Evolutionary conservation across 2,329 filamentous ascomycete genomes (phyloP), one percentile per base, ranked within the genome.

Genomic region (Bipolaris zeicola): DNA sequence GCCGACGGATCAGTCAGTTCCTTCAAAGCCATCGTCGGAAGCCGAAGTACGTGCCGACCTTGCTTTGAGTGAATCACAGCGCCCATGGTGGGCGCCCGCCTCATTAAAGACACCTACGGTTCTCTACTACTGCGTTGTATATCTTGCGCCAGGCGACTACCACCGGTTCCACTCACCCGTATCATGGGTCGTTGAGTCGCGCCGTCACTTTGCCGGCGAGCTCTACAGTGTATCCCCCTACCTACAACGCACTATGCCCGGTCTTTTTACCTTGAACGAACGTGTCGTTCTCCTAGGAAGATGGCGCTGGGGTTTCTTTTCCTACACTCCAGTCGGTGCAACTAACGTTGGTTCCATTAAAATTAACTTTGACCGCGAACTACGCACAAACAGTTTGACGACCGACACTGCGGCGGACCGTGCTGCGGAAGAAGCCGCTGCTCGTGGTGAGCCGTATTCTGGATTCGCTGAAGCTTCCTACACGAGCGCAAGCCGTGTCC

Each of bases 281-380:
- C 88, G 95, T 52, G 92, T 99, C 22, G 95, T 96, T 1, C 85
- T 99, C 0, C 83, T 99, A 1, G 95, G 95, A 16, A 86, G 92
- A 56, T 99, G 95, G 95, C 89, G 93, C 53, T 96, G 92, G 85
- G 95, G 95, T 16, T 98, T 99, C 84, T 99, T 99, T 82, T 90
- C 89, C 64, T 97, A 92, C 79, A 94, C 92, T 0, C 93, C 96
- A 13, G 95, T 99, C 33, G 95, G 95, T 61, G 95, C 95, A 6
- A 99, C 95, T 20, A 99, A 99, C 69, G 95, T 99, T 42, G 95
- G 95, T 53, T 96, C 91, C 57, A 98, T 99, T 79, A 90, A 91
- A 73, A 86, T 99, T 80, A 97, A 99, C 79, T 99, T 99, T 76
- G 96, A 99, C 78, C 83, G 88, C 57, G 95, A 99, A 78, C 82